Evolutionary conservation across 2,329 filamentous ascomycete genomes (phyloP).

Genomic region (Cladorrhinum sp.): DNA sequence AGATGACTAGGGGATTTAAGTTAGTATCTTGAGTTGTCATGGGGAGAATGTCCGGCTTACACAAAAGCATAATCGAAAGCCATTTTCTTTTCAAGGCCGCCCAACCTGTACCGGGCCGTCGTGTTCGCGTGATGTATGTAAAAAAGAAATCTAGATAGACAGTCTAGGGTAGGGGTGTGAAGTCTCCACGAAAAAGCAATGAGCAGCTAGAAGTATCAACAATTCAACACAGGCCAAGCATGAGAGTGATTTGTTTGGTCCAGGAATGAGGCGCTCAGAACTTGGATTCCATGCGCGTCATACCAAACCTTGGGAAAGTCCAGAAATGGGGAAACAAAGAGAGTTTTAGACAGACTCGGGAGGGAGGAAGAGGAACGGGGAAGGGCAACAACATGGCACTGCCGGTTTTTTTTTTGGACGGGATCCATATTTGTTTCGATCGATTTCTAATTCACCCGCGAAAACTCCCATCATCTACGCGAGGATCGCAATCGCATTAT

Average conservation of each 20-base stretch:
- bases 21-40: background rate
- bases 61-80: conserved; percentile 28
- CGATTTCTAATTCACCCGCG: background rate
- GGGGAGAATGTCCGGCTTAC: conserved; percentile 10
- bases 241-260: background rate
- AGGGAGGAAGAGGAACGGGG: background rate
- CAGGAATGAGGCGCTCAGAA: background rate
- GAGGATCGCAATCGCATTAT: background rate
- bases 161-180: no score
- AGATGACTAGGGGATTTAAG: conserved; percentile 50
- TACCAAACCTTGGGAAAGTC: background rate
- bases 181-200: background rate
- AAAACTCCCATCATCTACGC: background rate
- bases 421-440: background rate
- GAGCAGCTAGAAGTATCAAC: background rate
- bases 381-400: background rate
- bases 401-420: background rate
- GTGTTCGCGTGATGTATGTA: background rate
- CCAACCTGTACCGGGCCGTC: background rate
- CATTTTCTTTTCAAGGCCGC: conserved; percentile 14
- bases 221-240: background rate
- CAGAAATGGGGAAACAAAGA: background rate
- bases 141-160: background rate
- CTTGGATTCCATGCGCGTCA: background rate
- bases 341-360: background rate